Base-by-base conservation (phyloP, 352 stramenopile genomes). In the Lagenidium sp. region DNA sequence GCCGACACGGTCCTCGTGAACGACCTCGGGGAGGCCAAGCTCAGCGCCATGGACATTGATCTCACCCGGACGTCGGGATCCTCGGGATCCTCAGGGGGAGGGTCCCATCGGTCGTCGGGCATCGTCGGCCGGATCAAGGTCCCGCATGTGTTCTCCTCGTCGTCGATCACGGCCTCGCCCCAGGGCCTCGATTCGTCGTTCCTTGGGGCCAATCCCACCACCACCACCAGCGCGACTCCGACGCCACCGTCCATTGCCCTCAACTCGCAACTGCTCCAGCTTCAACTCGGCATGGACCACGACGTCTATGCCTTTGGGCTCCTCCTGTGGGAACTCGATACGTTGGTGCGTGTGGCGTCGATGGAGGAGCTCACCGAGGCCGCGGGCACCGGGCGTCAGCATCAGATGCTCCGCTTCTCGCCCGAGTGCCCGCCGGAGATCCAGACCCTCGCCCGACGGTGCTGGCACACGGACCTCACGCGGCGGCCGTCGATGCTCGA, bases 301-400 rank as follows among this genome's bases (percentile, higher is more conserved):
- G 75, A 88, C 42, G 58, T 88, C 19, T 88, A 85, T 50, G 65
- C 69, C 21, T 88, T 88, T 39, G 75, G 75, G 2, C 60, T 80
- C 43, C 55, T 88, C 28, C 51, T 88, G 4, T 88, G 75, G 75
- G 75, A 88, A 46, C 52, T 88, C 19, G 75, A 88, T 40, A 85
- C 71, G 36, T 76, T 87, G 67, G 63, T 83, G 50, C 71, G 60
- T 7, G 57, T 85, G 12, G 69, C 80, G 34, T 43, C 54, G 26
- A 65, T 72, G 54, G 65, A 82, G 29, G 55, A 80, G 35, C 40
- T 85, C 16, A 63, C 60, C 10, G 39, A 39, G 2, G 44, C 8
- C 28, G 15, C 39, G 18, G 16, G 24, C 7, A 44, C 30, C 10
- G 57, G 57, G 10, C 59, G 52, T n/a, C 67, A 81, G 36, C 68